Evolutionary conservation across 1,284 basidiomycete genomes (phyloP), one percentile per base, ranked within the genome.

Genomic region (Ganoderma leucocontextum): DNA sequence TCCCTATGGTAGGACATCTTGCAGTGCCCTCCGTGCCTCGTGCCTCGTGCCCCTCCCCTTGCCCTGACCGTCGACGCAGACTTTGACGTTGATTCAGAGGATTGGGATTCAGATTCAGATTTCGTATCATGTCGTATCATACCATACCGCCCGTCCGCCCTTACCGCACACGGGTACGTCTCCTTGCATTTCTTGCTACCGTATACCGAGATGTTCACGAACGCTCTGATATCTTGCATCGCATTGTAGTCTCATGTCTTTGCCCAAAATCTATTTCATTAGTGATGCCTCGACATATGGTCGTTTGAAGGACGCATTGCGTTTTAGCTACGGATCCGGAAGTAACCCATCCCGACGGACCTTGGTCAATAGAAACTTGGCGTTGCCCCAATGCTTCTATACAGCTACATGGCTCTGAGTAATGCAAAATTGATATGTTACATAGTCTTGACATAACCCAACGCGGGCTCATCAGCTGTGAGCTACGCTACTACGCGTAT

Each of bases 161-260:
- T 35, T 55, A 36, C 3, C 17, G 53, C 55, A 58, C 35, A n/a
- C 55, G 55, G 33, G 55, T 36, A 58, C 36, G 33, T 55, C 33
- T 35, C n/a, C 17, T 38, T 38, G 55, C 36, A 58, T 38, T n/a
- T 36, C 19, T 38, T 63, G 44, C 49, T 52, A n/a, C 29, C 13
- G 33, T 52, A 57, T 63, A 17, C 52, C 25, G 62, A 57, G 62
- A 57, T 57, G 52, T 38, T 63, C 35, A 63, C 47, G 62, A 55
- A 39, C 62, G 29, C 62, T 62, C 52, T 49, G 52, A 63, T 25
- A 38, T 44, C 52, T 63, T 39, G 47, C 52, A 57, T 36, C 47
- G 61, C 62, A 44, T 63, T 63, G 62, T 63, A 63, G 42, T 55
- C 47, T 53, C 61, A 53, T 63, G 44, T 63, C 15, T 53, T 49